phyloP scores from a whole-genome alignment of 768 basidiomycete genomes.

The Arthromyces matolae region DNA sequence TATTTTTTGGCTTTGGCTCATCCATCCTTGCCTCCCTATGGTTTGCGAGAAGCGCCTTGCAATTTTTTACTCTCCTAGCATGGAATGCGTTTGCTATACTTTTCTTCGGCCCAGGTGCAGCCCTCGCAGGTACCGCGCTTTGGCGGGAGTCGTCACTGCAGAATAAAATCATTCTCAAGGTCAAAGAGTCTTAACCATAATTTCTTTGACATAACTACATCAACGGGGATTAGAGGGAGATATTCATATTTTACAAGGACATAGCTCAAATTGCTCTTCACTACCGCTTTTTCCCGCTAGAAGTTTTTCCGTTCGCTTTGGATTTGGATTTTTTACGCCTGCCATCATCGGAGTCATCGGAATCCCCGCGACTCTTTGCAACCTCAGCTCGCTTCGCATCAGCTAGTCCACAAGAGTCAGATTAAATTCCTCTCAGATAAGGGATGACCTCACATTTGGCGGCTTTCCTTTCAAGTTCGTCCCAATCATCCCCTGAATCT shows the following conservation, averaged over 20 bases:
- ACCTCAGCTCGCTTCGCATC: conserved; percentile 47
- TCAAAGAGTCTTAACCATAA: neutral
- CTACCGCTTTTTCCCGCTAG: conserved; percentile 29
- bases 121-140: conserved; percentile 42
- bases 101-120: conserved; percentile 49
- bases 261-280: neutral
- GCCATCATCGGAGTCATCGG: conserved; percentile 51
- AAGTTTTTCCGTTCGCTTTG: conserved; percentile 30
- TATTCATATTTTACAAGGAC: neutral
- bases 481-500: conserved; percentile 84
- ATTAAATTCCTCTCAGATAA: conserved; percentile 7
- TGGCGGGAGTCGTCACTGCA: conserved; percentile 41
- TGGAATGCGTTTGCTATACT: conserved; percentile 44
- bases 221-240: neutral
- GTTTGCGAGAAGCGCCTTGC: conserved; percentile 35
- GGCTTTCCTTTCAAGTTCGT: conserved; percentile 88
- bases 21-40: conserved; percentile 45
- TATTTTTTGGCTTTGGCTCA: conserved; percentile 35
- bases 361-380: conserved; percentile 38
- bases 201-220: neutral
- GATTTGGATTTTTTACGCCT: conserved; percentile 43
- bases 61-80: conserved; percentile 30
- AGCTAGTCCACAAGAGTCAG: conserved; percentile 31
- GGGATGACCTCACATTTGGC: conserved; percentile 61
- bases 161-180: neutral